Percentiles rank a stretch among this genome's conserved stretches.
These are phyloP conservation scores for Mycena polygramma DNA, from an alignment of 768 basidiomycete genomes.

Conservation along the genomic window DNA sequence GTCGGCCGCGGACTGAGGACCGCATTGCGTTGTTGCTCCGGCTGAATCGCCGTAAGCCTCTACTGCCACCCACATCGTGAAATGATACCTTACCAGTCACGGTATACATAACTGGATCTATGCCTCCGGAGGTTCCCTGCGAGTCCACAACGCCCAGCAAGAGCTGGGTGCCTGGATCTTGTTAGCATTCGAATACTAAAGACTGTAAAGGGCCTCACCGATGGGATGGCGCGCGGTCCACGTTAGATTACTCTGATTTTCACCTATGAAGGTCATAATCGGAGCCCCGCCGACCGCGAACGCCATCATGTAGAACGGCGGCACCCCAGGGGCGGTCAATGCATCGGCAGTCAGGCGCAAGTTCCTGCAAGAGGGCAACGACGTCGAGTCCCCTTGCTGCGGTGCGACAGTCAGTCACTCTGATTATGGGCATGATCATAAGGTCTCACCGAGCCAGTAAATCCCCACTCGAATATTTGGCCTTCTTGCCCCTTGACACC, in stretches of 20 bases:
- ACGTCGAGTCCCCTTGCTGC: no score
- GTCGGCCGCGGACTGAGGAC: constrained; percentile 37
- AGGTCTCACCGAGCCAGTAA: no score
- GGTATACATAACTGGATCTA: constrained; percentile 45
- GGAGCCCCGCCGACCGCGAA: constrained; percentile 46
- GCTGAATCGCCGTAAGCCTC: constrained; percentile 38
- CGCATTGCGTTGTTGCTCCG: constrained; percentile 49
- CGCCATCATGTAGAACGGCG: constrained; percentile 54
- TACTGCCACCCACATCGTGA: no score
- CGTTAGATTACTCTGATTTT: constrained; percentile 42
- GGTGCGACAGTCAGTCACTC: no score
- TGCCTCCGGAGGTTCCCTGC: constrained; percentile 49
- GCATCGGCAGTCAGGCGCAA: no score
- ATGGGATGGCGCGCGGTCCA: constrained; percentile 52
- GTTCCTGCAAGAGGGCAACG: no score
- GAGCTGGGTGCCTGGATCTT: constrained; percentile 49
- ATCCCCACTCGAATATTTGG: no score
- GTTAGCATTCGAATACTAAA: not conserved
- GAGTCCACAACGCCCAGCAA: constrained; percentile 55
- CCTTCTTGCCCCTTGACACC: no score
- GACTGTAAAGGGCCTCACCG: constrained; percentile 43
- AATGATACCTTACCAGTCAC: constrained; percentile 50
- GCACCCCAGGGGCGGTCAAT: constrained; percentile 31
- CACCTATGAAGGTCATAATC: constrained; percentile 46
- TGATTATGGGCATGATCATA: no score